Conservation (phyloP, 23 red algal species). For the Gracilariopsis chorda region DNA sequence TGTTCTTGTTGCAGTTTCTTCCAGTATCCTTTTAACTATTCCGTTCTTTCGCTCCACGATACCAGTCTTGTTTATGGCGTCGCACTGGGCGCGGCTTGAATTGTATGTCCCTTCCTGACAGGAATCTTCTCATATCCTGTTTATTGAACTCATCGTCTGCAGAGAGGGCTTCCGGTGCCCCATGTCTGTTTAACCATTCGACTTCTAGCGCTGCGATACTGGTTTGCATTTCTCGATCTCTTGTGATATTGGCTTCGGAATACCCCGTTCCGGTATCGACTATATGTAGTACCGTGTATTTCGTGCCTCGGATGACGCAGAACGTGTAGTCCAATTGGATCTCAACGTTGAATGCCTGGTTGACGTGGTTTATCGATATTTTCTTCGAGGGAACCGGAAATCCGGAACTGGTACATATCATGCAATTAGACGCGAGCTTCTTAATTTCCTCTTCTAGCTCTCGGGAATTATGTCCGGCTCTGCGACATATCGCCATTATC, state of each 20-base stretch:
- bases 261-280: conserved; percentile 26
- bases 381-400: background rate
- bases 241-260: background rate
- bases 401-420: conserved; percentile 17
- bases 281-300: background rate
- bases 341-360: conserved; percentile 33
- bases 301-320: background rate
- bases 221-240: background rate
- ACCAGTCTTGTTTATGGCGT: conserved; percentile 39
- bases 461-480: background rate
- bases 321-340: conserved; percentile 43
- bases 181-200: background rate
- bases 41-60: conserved; percentile 36
- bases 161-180: background rate
- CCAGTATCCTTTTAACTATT: background rate
- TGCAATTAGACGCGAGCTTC: background rate
- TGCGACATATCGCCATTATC: background rate
- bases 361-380: conserved; percentile 38
- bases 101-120: background rate
- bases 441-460: background rate
- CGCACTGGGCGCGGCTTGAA: background rate
- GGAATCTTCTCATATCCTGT: background rate
- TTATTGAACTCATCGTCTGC: background rate
- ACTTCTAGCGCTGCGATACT: background rate
- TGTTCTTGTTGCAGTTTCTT: background rate